Evolutionary conservation across 23 red algal species (phyloP).

Genomic region (Gracilariopsis chorda): DNA sequence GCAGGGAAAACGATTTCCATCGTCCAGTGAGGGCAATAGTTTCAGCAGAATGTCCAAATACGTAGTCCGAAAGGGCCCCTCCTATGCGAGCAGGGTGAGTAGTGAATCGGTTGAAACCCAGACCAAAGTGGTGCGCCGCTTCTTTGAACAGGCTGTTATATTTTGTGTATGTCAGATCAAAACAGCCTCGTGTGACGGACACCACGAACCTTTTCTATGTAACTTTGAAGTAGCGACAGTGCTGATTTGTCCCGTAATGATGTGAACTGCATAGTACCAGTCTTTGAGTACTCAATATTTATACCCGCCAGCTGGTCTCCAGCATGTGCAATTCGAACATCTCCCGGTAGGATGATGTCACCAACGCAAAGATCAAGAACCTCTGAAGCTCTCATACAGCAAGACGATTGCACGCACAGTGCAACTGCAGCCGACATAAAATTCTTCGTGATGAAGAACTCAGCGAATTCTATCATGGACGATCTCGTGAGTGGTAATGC

Average conservation of each 20-base stretch:
- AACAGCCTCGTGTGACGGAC: neutral
- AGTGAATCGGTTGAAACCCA: neutral
- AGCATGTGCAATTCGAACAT: neutral
- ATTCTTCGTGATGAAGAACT: too few species aligned
- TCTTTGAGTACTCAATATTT: neutral
- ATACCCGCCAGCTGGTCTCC: neutral
- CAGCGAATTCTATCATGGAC: too few species aligned
- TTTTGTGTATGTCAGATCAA: neutral
- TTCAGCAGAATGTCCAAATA: neutral
- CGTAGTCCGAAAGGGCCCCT: neutral
- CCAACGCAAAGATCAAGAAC: neutral
- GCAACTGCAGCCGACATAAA: too few species aligned
- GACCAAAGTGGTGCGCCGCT: neutral
- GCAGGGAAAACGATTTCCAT: neutral
- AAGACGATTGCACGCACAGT: neutral
- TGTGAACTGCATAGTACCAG: neutral
- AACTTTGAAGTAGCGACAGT: neutral
- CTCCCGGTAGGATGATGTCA: neutral
- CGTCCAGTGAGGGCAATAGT: neutral
- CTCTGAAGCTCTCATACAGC: slow-evolving; percentile 16
- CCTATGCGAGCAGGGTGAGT: slow-evolving; percentile 17
- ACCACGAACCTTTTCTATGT: neutral
- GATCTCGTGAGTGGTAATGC: too few species aligned
- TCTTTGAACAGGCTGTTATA: neutral
- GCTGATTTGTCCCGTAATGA: neutral